Evolutionary conservation across 805 yeast species (phyloP).

Genomic region (Metschnikowia aberdeeniae): DNA sequence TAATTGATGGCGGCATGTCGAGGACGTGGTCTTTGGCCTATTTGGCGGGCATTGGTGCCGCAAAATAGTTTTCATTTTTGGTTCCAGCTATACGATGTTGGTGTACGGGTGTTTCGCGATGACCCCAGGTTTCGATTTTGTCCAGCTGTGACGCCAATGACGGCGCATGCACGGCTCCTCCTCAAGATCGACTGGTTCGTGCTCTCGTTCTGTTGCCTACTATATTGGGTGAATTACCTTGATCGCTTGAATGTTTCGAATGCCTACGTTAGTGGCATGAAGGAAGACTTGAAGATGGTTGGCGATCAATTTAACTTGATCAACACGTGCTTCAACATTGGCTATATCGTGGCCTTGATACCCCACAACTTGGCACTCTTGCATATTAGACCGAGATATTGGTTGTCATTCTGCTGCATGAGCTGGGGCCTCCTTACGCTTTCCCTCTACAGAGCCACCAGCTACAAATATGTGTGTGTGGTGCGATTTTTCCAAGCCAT

Average conservation of each 20-base stretch:
- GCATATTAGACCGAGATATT: conserved; percentile 51
- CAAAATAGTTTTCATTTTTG: conserved; percentile 2
- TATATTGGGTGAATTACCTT: conserved; percentile 50
- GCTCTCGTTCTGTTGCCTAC: conserved; percentile 37
- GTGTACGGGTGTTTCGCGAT: not conserved
- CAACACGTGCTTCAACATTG: conserved; percentile 55
- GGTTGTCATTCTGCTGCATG: conserved; percentile 51
- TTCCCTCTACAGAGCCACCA: conserved; percentile 45
- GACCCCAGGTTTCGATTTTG: conserved; percentile 12
- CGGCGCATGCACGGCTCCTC: conserved; percentile 15
- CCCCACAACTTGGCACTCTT: conserved; percentile 56
- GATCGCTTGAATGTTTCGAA: conserved; percentile 53
- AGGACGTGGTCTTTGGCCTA: conserved; percentile 82
- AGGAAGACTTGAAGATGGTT: conserved; percentile 46
- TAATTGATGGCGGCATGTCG: conserved; percentile 81
- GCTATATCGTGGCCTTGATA: conserved; percentile 57
- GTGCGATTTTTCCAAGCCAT: conserved; percentile 59
- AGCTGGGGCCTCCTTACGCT: conserved; percentile 57
- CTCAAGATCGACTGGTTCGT: conserved; percentile 40
- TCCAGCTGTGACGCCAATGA: conserved; percentile 15
- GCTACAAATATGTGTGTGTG: conserved; percentile 48
- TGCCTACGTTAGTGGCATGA: conserved; percentile 69
- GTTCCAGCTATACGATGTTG: not conserved
- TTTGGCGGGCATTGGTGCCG: conserved; percentile 49
- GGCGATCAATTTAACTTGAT: conserved; percentile 50